Conservation (phyloP, 1,284 basidiomycete species). For the Stygiomarasmius scandens region DNA sequence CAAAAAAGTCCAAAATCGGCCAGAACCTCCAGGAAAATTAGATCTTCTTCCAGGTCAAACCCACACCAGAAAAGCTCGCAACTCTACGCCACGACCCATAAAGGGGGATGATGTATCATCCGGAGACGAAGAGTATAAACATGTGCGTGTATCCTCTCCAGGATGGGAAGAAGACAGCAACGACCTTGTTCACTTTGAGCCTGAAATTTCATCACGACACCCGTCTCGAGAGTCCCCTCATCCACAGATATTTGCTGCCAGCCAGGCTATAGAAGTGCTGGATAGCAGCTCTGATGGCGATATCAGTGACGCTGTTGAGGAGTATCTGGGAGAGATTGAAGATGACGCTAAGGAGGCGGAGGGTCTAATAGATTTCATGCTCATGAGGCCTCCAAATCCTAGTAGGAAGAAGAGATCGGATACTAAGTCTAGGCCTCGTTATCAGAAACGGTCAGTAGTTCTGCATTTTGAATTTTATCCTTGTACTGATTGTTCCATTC, state of each 20-base stretch:
- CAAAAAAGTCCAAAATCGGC: background rate
- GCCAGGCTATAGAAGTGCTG: background rate
- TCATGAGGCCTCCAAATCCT: background rate
- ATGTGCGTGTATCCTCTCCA: background rate
- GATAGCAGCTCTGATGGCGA: background rate
- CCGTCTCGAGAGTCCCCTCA: no score
- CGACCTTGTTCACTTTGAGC: background rate
- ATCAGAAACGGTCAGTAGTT: background rate
- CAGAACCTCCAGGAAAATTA: background rate
- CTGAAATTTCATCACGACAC: background rate
- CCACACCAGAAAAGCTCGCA: background rate
- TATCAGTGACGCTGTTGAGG: background rate
- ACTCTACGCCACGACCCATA: background rate
- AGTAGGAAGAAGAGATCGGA: background rate
- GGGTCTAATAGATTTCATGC: background rate
- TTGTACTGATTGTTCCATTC: background rate
- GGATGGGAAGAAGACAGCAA: background rate
- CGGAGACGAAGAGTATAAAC: background rate
- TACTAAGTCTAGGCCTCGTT: background rate
- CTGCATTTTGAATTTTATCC: background rate
- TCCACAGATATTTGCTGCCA: no score
- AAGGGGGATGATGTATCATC: background rate
- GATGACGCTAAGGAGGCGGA: background rate
- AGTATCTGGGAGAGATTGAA: background rate
- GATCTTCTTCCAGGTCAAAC: background rate